Conservation (phyloP, 2,329 filamentous ascomycete genomes). For the Chaetomium globosum region DNA sequence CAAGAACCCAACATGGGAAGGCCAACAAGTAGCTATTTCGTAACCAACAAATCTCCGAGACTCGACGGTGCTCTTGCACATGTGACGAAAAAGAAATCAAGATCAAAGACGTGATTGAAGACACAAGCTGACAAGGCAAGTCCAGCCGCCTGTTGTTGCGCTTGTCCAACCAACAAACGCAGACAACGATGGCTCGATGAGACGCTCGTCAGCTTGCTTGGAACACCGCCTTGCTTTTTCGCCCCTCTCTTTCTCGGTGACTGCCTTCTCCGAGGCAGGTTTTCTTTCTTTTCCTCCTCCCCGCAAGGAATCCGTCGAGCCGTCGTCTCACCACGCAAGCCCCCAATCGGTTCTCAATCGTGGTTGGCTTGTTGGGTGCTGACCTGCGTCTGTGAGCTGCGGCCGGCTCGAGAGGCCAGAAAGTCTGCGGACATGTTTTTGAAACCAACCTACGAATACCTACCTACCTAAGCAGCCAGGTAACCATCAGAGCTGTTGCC, state of each 20-base stretch:
- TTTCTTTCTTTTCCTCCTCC: background rate
- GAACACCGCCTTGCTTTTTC: conserved; percentile 4
- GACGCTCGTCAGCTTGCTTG: background rate
- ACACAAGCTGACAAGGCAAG: background rate
- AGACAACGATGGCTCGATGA: no score
- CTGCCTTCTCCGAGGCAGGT: conserved; percentile 2
- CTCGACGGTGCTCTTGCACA: conserved; percentile 4
- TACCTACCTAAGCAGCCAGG: no score
- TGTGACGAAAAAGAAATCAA: background rate
- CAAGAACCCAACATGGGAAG: conserved; percentile 2
- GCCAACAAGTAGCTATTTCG: background rate
- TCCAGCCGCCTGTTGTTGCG: background rate
- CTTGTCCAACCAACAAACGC: conserved; percentile 2
- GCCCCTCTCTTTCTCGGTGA: background rate
- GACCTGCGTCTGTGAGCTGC: conserved; percentile 2
- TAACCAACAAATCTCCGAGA: background rate
- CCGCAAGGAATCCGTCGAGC: background rate
- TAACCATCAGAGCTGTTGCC: no score
- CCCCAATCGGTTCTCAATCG: background rate
- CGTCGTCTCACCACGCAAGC: background rate
- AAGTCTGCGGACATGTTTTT: background rate
- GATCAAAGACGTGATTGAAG: background rate
- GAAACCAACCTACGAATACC: background rate
- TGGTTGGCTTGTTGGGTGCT: background rate
- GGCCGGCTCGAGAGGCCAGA: background rate